Evolutionary conservation across 2,329 filamentous ascomycete species (phyloP), one percentile per base, ranked within the genome.

Genomic region (Trichophyton rubrum): DNA sequence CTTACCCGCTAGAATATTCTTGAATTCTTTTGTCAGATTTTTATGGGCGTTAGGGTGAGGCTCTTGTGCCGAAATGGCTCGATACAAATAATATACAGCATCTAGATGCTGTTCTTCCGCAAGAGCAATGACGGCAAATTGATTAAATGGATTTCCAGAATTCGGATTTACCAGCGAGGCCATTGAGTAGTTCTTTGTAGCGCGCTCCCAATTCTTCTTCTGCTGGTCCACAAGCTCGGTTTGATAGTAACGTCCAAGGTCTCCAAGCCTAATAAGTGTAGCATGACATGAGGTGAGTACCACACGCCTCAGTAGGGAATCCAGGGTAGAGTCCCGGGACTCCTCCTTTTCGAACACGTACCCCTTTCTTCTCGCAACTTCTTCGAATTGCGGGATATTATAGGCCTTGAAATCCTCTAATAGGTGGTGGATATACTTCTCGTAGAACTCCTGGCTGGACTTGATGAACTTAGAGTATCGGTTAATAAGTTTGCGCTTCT

Each of bases 81-180:
- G 86, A 70, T 96, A 93, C 45, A 97, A 83, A 72, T 96, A 85
- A 73, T 96, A 97, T 33, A 95, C 86, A 8, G 90, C 86, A 63
- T 90, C 84, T 58, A 97, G 81, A 70, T 95, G 88, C 66, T 92
- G 87, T 61, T 82, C 82, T 67, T 91, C 72, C 59, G 87, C 85
- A 56, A 89, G 81, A 62, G 87, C 86, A 62, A 97, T 86, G 40
- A 97, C 88, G 40, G 89, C 91, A 71, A 93, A 84, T 72, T 97
- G 93, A 68, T 99, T 92, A 69, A 95, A 88, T 15, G 90, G 88
- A 64, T 85, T 83, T 33, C 92, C 92, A 53, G 88, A 90, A 17
- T 83, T 79, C 2, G 92, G 90, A 66, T 88, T 82, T 59, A 97
- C 81, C 58, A 87, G 84, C 64, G 85, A 84, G 22, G 93, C 93